A percentile compares a stretch with the other conserved stretches of the same genome.
These are phyloP conservation scores for Neoboletus subvelutipes DNA, from an alignment of 768 basidiomycete species.

Conservation along the genomic window DNA sequence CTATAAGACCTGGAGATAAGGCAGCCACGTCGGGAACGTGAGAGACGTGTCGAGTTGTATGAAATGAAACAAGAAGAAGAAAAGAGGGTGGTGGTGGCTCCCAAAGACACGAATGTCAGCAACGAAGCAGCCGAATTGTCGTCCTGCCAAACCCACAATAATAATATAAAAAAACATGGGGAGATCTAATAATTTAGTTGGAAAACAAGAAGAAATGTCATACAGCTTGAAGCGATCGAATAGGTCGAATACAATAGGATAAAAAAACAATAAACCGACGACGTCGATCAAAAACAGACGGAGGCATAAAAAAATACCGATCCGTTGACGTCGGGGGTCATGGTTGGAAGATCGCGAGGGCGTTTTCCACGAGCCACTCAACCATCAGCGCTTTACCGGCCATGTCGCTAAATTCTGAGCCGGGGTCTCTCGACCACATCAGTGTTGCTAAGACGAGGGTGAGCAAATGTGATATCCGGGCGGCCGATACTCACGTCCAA, in stretches of 20 bases:
- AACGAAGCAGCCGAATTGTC: background rate
- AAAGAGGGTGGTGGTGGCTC: background rate
- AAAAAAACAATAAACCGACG: background rate
- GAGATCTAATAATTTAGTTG: constrained; percentile 23
- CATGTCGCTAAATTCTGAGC: constrained; percentile 95
- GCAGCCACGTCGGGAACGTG: no score
- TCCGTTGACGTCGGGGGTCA: background rate
- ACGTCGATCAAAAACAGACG: background rate
- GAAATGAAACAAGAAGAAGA: background rate
- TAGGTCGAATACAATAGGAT: constrained; percentile 30
- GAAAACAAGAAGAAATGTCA: background rate
- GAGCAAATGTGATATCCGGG: background rate
- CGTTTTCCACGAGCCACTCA: constrained; percentile 94
- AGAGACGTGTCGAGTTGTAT: no score
- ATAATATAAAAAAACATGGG: background rate
- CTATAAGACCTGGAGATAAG: no score
- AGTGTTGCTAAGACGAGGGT: constrained; percentile 67
- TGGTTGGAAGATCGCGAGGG: constrained; percentile 48
- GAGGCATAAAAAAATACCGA: background rate
- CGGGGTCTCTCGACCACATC: constrained; percentile 84
- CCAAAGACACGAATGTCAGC: background rate
- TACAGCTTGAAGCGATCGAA: constrained; percentile 17
- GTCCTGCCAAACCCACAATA: constrained; percentile 7
- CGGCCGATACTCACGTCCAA: constrained; percentile 76
- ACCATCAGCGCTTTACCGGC: constrained; percentile 91